Percentiles rank a stretch among this genome's conserved stretches.
phyloP scores from a whole-genome alignment of 169 alveolate genomes.

The Cardiosporidium cionae region DNA sequence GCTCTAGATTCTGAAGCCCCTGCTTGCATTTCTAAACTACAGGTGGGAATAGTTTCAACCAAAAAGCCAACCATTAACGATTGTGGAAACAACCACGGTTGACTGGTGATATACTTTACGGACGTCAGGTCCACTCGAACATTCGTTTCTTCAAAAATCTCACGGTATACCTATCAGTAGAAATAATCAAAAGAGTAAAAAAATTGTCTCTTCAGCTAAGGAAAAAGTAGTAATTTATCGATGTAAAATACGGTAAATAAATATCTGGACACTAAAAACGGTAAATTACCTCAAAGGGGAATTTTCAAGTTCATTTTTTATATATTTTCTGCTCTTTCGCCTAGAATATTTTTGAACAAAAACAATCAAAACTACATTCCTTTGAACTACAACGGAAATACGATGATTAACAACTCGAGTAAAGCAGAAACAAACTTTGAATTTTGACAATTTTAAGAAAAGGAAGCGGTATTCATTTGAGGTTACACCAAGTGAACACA shows the following conservation, averaged over 20 bases:
- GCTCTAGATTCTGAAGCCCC: not conserved
- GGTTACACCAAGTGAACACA: too few relatives aligned
- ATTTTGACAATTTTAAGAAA: too few relatives aligned
- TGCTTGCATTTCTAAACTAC: not conserved
- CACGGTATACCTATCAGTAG: too few relatives aligned
- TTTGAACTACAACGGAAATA: not conserved
- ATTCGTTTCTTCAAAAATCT: not conserved
- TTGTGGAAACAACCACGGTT: slow-evolving; percentile 39
- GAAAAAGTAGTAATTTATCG: not conserved
- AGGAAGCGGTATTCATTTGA: too few relatives aligned
- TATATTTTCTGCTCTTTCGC: not conserved
- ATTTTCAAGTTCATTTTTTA: not conserved
- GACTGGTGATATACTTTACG: slow-evolving; percentile 19
- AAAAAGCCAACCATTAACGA: slow-evolving; percentile 25
- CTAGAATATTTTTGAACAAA: too few relatives aligned
- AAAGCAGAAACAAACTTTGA: not conserved
- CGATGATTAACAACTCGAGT: not conserved
- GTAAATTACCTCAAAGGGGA: not conserved
- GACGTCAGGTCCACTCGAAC: slow-evolving; percentile 1
- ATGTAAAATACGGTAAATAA: not conserved
- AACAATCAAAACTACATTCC: too few relatives aligned
- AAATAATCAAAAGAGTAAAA: too few relatives aligned
- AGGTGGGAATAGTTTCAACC: not conserved
- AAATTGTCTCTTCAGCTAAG: not conserved
- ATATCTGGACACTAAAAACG: not conserved